A percentile compares a stretch with the other conserved stretches of the same genome.
These are phyloP conservation scores for Murraya koenigii DNA, from an alignment of 345 rosid species.

Conservation along the genomic window DNA sequence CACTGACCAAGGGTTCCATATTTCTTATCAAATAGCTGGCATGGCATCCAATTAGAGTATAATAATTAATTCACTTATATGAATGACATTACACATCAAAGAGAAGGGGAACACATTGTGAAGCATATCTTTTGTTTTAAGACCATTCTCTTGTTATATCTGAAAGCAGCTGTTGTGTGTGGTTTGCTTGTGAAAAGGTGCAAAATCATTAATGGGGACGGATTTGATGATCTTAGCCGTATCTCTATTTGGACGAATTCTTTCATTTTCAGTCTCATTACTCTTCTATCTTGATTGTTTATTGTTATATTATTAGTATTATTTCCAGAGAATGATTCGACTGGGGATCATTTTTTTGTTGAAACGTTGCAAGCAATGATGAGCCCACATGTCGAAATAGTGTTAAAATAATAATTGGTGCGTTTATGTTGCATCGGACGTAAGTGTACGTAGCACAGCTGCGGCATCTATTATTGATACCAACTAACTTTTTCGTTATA, in stretches of 20 bases:
- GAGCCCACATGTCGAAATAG: constrained; percentile 25
- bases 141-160: background rate
- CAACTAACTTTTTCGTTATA: too few relatives aligned
- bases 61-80: background rate
- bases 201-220: background rate
- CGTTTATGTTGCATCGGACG: too few relatives aligned
- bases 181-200: background rate
- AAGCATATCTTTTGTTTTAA: background rate
- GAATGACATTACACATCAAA: constrained; percentile 2
- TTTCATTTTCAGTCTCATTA: constrained; percentile 5
- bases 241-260: constrained; percentile 7
- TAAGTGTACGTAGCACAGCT: too few relatives aligned
- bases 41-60: background rate
- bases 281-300: background rate
- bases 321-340: background rate
- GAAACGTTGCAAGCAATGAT: constrained; percentile 17
- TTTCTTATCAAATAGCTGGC: constrained; percentile 11
- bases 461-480: too few relatives aligned
- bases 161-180: too few relatives aligned
- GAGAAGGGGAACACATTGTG: background rate
- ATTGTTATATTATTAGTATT: background rate
- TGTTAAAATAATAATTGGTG: background rate
- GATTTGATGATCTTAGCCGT: background rate
- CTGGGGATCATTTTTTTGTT: background rate
- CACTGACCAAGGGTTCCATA: background rate